Base-by-base conservation (phyloP, 1,139 yeast species). In the Candida freyschussii region DNA sequence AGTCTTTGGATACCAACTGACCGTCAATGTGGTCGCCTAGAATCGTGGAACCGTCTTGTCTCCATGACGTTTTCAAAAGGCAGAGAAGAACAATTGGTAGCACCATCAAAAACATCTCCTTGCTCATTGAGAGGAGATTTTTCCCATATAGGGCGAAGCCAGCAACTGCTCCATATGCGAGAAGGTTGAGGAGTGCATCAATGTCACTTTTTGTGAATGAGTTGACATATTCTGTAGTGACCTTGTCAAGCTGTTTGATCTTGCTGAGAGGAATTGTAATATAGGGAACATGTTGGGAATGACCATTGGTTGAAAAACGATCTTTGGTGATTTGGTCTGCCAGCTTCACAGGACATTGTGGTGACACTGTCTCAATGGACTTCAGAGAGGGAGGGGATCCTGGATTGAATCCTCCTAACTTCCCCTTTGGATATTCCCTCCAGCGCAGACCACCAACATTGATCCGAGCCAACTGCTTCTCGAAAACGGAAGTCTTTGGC, bases 401-500 rank as follows among this genome's bases (percentile, higher is more conserved):
- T 18, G 8, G 21, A 13, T 22, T 28, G 26, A 23, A 35, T 4
- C 33, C 23, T 4, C 39, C 39, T 17, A 34, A 24, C n/a, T 26
- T 26, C 16, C 30, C 24, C 13, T n/a, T 13, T 8, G 32, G 19
- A 11, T 34, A 16, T 26, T 14, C 18, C 4, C 9, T 17, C 30
- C 21, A 11, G n/a, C 16, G 6, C 13, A 21, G 7, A n/a, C 13
- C 7, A 13, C 24, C 24, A 21, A 7, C 13, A 21, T 21, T 28
- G 18, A 32, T 26, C 15, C 29, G 27, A 7, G 39, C 37, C 24
- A 40, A 28, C 21, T 40, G 43, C 17, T 25, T 43, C 25, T 43
- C 46, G 21, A 40, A 37, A n/a, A 34, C 33, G 6, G 39, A 35
- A 2, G 42, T 32, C 24, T 27, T 31, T 16, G 46, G 44, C 7